A percentile compares a stretch with the other conserved stretches of the same genome.
These are phyloP conservation scores for Xylariaceae sp. DNA, from an alignment of 2,329 filamentous ascomycete species.

Conservation along the genomic window DNA sequence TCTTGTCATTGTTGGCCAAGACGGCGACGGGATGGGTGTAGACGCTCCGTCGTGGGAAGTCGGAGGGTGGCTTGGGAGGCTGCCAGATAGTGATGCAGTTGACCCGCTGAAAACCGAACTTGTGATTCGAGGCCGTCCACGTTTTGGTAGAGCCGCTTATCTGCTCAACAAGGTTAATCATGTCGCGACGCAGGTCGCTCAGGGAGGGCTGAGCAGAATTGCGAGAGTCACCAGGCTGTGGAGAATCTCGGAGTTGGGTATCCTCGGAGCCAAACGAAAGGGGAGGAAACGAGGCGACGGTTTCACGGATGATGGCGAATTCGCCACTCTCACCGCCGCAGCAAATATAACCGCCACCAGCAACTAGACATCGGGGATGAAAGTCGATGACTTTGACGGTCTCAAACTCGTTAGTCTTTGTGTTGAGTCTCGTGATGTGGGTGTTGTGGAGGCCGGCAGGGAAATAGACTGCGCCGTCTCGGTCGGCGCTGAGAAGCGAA, in stretches of 20 bases:
- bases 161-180: conserved; percentile 32
- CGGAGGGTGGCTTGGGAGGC: conserved; percentile 36
- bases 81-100: conserved; percentile 64
- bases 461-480: conserved; percentile 76
- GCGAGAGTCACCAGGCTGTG: conserved; percentile 22
- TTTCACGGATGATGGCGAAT: conserved; percentile 68
- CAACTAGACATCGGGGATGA: conserved; percentile 79
- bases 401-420: conserved; percentile 64
- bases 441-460: conserved; percentile 66
- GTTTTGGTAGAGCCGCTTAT: conserved; percentile 39
- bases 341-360: conserved; percentile 81
- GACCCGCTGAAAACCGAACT: conserved; percentile 55
- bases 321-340: conserved; percentile 85
- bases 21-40: conserved; percentile 58
- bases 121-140: conserved; percentile 46
- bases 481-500: conserved; percentile 78
- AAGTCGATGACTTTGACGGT: conserved; percentile 67
- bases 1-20: conserved; percentile 86
- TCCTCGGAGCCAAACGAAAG: conserved; percentile 32
- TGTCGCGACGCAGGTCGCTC: conserved; percentile 30
- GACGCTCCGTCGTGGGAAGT: conserved; percentile 31
- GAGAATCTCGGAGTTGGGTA: conserved; percentile 22
- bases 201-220: conserved; percentile 31
- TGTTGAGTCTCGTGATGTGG: conserved; percentile 63
- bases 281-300: conserved; percentile 24